Evolutionary conservation across 192 early-diverging fungal genomes (phyloP), one percentile per base, ranked within the genome.

Genomic region (Dispira parvispora): DNA sequence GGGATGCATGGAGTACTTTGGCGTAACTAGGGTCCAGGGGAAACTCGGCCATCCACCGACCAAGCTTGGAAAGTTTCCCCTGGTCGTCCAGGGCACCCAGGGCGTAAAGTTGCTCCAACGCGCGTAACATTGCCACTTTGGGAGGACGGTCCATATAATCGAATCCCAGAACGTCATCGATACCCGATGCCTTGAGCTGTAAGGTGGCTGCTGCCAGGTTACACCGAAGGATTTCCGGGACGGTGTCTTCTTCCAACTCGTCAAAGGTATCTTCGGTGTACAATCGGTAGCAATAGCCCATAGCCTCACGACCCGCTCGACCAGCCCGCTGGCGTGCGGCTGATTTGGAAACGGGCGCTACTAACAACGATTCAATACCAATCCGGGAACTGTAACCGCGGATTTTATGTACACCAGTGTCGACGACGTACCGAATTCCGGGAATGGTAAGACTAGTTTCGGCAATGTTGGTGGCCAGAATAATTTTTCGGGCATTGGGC

Each of bases 361-460:
- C 81, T 32, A 86, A 72, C 42, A 99, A 73, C 13, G 86, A 85
- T 66, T 99, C 94, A 43, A 89, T 78, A n/a, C 93, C 95, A 42
- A 89, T 84, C 26, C 84, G 86, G 42, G 93, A 72, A 66, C 94
- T 89, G 68, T 85, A 97, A 11, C 82, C 82, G n/a, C 90, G 81
- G 47, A 90, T 77, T 69, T 99, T 99, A 45, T 85, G 89, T 55
- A 96, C 81, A 20, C 94, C 96, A 13, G 86, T 84, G 66, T 99
- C 96, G 27, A 99, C 69, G 4, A 99, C 94, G 77, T 96, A 92
- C 1, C 85, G 82, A 52, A 99, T 89, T 0, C 94, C 94, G 16
- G 84, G 82, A 50, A 99, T 94, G 0, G 96, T 99, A 63, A 99
- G 86, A 63, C 88, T 91, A 0, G 96, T 96, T 77, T 99, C 96